phyloP scores from a whole-genome alignment of 169 alveolate species.

The Plasmodium inui region DNA sequence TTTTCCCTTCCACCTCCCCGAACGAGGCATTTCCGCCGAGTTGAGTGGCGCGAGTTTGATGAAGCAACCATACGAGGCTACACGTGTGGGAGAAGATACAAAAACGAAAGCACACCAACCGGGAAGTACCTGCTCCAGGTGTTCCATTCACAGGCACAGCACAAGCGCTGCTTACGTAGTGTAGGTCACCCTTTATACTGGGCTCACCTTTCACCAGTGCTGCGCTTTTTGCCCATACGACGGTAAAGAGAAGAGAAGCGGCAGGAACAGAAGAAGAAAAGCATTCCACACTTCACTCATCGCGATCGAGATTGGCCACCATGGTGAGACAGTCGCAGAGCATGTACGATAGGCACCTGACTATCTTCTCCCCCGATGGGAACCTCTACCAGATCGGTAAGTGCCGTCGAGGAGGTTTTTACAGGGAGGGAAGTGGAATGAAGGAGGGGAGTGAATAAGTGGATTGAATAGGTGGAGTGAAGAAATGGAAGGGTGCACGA shows the following conservation, averaged over 20 bases:
- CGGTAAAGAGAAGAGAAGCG: neutral
- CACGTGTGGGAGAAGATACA: neutral
- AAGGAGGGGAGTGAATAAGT: no score
- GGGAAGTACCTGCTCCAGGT: neutral
- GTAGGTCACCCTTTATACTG: neutral
- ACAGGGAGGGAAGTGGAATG: neutral
- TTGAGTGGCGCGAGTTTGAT: neutral
- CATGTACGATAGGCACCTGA: slow-evolving; percentile 93
- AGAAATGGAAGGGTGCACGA: neutral
- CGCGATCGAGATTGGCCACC: slow-evolving; percentile 38
- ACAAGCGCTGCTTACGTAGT: neutral
- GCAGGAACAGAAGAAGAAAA: neutral
- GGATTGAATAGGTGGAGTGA: no score
- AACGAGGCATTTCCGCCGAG: neutral
- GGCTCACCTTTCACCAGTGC: neutral
- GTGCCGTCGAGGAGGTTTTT: neutral
- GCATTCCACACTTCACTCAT: neutral
- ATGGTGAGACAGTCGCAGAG: slow-evolving; percentile 91
- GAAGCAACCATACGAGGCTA: neutral
- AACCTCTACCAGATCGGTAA: slow-evolving; percentile 95
- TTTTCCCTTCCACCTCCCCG: neutral
- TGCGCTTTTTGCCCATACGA: neutral
- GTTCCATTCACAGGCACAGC: neutral
- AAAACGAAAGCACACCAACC: neutral
- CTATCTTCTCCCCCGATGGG: slow-evolving; percentile 99